Evolutionary conservation across 805 yeast species (phyloP), one percentile per base, ranked within the genome.

Genomic region (Lipomyces starkeyi): DNA sequence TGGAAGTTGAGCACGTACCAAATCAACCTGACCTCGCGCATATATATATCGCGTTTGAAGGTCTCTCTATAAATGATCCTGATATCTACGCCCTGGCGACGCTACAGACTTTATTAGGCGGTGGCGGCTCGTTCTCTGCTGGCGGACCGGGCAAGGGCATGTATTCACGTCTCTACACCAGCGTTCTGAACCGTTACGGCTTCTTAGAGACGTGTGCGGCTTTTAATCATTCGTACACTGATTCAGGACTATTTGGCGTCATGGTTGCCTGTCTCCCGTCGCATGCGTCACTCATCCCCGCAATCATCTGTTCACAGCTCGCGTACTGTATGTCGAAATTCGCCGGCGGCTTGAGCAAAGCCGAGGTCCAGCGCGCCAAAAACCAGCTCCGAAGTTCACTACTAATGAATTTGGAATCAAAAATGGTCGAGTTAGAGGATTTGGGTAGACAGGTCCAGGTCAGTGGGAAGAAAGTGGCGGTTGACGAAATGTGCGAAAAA

Each of bases 131-230:
- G 1, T 95, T 95, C 76, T 89, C 96, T 22, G 98, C 99, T 9
- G 99, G 99, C 72, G 99, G 99, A 0, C 99, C 99, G 20, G 99
- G 99, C 63, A 95, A 95, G 79, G 99, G 99, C 3, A 93, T 95
- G 98, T 95, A 93, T 78, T 91, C 97, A 3, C 85, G 98, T 67
- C 85, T 96, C 29, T 95, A 93, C 81, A 91, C 97, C 0, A 87
- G 93, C 73, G 97, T 95, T 2, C 83, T 95, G 76, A 94, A 94
- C 79, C 95, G 90, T 77, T 91, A 90, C 77, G 97, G 96, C 53
- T 93, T 90, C 77, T 88, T 95, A 62, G 99, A 95, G 76, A 89
- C 90, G 74, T 92, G 97, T 78, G 83, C 88, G 74, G 86, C 96
- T 7, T 93, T 93, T 81, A 92, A 93, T 78, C 97, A 93, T 78